Percentiles rank a stretch among this genome's conserved stretches.
phyloP scores from a whole-genome alignment of 768 basidiomycete genomes.

The Collybia nuda region DNA sequence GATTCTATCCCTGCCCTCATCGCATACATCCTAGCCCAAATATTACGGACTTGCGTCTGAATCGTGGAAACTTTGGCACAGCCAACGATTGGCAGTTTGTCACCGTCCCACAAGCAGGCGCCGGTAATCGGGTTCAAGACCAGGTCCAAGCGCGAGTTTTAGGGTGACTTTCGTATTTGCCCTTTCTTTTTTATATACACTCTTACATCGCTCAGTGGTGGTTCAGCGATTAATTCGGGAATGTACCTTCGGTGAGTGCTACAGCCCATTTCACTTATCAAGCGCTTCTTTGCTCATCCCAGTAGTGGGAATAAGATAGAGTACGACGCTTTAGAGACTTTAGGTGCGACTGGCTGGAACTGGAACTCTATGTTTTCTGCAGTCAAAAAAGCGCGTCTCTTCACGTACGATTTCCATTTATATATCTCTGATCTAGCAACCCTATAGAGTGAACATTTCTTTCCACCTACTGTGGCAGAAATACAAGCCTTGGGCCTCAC shows the following conservation, averaged over 20 bases:
- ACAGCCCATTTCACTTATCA: neutral
- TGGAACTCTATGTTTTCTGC: constrained; percentile 12
- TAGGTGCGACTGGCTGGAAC: constrained; percentile 13
- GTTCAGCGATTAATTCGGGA: constrained; percentile 14
- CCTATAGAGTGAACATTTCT: constrained; percentile 13
- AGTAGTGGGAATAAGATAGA: constrained; percentile 12
- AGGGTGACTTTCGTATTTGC: constrained; percentile 3
- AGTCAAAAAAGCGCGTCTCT: constrained; percentile 5
- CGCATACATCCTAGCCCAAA: constrained; percentile 1
- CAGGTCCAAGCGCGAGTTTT: constrained; percentile 13
- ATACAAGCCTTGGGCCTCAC: constrained; percentile 3
- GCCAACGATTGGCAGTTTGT: constrained; percentile 13
- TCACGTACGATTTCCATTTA: neutral
- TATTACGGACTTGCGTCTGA: constrained; percentile 12
- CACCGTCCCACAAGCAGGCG: constrained; percentile 9
- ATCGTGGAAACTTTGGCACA: constrained; percentile 9
- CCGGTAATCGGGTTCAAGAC: constrained; percentile 6
- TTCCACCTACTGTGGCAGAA: constrained; percentile 5
- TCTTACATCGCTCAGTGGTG: constrained; percentile 3
- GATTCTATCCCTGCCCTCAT: neutral
- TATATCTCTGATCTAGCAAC: neutral
- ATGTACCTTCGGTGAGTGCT: constrained; percentile 10
- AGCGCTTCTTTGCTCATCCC: neutral
- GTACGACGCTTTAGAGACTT: constrained; percentile 10
- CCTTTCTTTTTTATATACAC: neutral